phyloP scores from a whole-genome alignment of 148 eudicot genomes.

The Camellia japonica region DNA sequence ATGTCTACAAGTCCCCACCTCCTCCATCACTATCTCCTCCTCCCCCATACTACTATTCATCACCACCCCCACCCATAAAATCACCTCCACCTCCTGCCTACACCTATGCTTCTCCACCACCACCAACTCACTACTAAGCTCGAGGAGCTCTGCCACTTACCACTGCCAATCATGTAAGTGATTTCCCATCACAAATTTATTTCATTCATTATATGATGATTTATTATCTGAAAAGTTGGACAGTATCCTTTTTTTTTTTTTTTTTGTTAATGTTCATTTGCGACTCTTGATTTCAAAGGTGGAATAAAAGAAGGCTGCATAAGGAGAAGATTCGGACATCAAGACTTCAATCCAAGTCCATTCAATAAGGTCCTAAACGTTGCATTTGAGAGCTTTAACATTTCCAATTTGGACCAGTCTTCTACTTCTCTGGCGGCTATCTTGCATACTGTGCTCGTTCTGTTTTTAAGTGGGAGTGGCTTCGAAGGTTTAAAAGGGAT shows the following conservation, averaged over 20 bases:
- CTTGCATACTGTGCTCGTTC: neutral
- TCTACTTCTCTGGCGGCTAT: conserved; percentile 17
- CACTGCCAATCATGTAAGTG: conserved; percentile 16
- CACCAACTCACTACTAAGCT: conserved; percentile 20
- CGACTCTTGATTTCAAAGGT: too few relatives aligned
- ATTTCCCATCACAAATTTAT: too few relatives aligned
- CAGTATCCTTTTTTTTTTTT: too few relatives aligned
- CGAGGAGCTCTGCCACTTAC: neutral
- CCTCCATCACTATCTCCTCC: too few relatives aligned
- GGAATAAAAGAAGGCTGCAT: conserved; percentile 7
- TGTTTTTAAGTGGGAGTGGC: conserved; percentile 13
- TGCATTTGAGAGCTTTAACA: conserved; percentile 12
- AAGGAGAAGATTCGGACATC: conserved; percentile 6
- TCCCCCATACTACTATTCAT: too few relatives aligned
- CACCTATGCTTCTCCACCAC: conserved; percentile 43
- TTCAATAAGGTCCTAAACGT: conserved; percentile 28
- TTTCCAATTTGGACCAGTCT: conserved; percentile 19
- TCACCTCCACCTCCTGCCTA: conserved; percentile 20
- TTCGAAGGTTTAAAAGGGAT: conserved; percentile 8
- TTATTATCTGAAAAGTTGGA: too few relatives aligned
- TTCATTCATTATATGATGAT: too few relatives aligned
- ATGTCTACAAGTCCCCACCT: neutral
- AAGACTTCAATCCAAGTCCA: neutral
- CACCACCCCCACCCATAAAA: too few relatives aligned
- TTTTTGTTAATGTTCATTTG: too few relatives aligned